A percentile compares a stretch with the other conserved stretches of the same genome.
These are phyloP conservation scores for Taxillus chinensis DNA, from an alignment of 164 flowering plant species.

Conservation along the genomic window DNA sequence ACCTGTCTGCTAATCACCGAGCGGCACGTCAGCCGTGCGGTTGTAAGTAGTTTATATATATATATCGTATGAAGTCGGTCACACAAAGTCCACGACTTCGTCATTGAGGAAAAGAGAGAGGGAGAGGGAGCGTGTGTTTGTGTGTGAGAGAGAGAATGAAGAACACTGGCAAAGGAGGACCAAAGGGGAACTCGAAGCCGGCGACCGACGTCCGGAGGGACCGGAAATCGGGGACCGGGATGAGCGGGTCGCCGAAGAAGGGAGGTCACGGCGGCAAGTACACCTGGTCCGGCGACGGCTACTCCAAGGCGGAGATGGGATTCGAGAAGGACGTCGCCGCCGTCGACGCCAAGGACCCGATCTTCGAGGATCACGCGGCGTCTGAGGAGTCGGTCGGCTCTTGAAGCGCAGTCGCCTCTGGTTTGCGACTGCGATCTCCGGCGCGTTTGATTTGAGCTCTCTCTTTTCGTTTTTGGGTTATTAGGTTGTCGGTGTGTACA, in stretches of 20 bases:
- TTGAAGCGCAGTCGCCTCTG: not conserved
- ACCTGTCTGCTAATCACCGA: too few relatives aligned
- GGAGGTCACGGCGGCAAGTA: conserved; percentile 65
- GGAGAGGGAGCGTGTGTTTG: not conserved
- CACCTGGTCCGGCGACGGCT: conserved; percentile 46
- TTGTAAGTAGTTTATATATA: too few relatives aligned
- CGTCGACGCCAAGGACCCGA: conserved; percentile 46
- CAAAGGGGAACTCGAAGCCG: conserved; percentile 15
- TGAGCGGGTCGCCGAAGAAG: conserved; percentile 57
- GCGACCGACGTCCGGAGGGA: conserved; percentile 31
- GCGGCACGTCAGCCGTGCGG: too few relatives aligned
- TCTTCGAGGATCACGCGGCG: conserved; percentile 41
- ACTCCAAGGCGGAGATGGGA: conserved; percentile 24
- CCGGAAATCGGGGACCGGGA: conserved; percentile 41
- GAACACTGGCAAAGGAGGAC: conserved; percentile 13
- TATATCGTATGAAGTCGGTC: too few relatives aligned
- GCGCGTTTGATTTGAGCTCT: too few relatives aligned
- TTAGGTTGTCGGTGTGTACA: too few relatives aligned
- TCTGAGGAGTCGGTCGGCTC: not conserved
- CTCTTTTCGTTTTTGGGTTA: too few relatives aligned
- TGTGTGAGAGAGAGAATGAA: conserved; percentile 10
- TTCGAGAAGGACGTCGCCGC: conserved; percentile 12
- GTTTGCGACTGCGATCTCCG: too few relatives aligned
- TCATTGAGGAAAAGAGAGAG: not conserved
- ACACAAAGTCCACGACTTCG: too few relatives aligned